A percentile compares a stretch with the other conserved stretches of the same genome.
Evolutionary conservation across 305 asterid genomes (phyloP).

Genomic region (Fraxinus dipetala): DNA sequence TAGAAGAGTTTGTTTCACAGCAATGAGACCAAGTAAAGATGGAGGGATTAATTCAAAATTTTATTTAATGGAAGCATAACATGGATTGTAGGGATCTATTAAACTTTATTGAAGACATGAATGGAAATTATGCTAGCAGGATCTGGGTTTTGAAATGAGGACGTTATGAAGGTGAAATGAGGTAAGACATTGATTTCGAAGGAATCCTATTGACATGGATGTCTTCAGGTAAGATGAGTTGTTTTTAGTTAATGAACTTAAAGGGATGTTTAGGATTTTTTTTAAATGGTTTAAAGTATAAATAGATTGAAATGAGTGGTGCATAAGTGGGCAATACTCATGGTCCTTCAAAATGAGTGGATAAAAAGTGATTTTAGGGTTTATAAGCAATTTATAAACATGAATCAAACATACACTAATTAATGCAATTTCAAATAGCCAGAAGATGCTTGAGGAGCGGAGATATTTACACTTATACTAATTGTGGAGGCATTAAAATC

Average conservation of each 20-base stretch:
- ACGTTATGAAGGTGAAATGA: neutral
- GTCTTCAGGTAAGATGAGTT: neutral
- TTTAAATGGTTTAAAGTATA: neutral
- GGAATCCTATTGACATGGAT: neutral
- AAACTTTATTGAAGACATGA: neutral
- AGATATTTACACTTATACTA: neutral
- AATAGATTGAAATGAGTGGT: neutral
- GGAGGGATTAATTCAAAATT: neutral
- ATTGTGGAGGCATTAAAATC: neutral
- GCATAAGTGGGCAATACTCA: neutral
- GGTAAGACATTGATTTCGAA: neutral
- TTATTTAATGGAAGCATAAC: neutral
- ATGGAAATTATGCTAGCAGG: neutral
- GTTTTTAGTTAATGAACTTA: neutral
- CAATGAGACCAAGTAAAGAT: neutral
- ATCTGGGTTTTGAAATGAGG: neutral
- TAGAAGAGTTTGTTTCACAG: neutral
- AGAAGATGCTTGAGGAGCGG: neutral
- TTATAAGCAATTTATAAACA: neutral
- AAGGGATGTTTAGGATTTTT: neutral
- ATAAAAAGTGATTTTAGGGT: neutral
- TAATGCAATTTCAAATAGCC: neutral
- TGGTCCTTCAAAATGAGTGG: neutral
- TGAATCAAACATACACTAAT: neutral
- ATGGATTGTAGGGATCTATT: neutral